Percentiles rank a stretch among this genome's conserved stretches.
These are phyloP conservation scores for Backusella liffmaniae DNA, from an alignment of 192 early-diverging fungal genomes.

Conservation along the genomic window DNA sequence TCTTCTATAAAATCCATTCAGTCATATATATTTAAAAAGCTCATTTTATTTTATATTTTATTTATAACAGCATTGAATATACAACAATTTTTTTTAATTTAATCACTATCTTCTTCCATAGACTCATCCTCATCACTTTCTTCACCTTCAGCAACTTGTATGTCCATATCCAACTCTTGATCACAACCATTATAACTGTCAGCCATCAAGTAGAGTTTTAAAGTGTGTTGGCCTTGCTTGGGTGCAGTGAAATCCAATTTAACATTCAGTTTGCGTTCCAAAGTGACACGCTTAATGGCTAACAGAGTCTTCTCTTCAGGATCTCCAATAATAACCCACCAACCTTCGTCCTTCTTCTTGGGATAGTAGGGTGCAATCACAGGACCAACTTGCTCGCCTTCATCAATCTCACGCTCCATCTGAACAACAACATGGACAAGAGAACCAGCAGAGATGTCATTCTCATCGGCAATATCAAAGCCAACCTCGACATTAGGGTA, in stretches of 20 bases:
- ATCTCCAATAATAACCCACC: conserved; percentile 97
- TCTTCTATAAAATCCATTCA: no score
- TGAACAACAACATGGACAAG: conserved; percentile 65
- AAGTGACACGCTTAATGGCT: conserved; percentile 87
- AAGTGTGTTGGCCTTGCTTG: conserved; percentile 53
- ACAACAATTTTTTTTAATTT: neutral
- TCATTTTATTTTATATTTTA: neutral
- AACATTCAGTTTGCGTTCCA: conserved; percentile 49
- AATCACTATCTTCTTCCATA: conserved; percentile 32
- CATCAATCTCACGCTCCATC: conserved; percentile 87
- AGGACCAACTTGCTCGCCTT: conserved; percentile 61
- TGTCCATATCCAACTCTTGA: conserved; percentile 84
- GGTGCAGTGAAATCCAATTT: conserved; percentile 84
- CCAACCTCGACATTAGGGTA: conserved; percentile 91
- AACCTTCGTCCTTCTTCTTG: conserved; percentile 83
- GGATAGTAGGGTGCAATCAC: conserved; percentile 96
- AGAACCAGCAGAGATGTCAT: conserved; percentile 60
- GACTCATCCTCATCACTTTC: conserved; percentile 51
- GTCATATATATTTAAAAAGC: neutral
- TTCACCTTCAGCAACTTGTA: conserved; percentile 58
- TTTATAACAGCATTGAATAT: neutral
- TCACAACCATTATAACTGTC: conserved; percentile 94
- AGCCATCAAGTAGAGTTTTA: conserved; percentile 90
- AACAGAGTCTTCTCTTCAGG: conserved; percentile 71
- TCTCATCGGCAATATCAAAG: conserved; percentile 64